Conservation (phyloP, 805 yeast genomes). For the Yarrowia hollandica region DNA sequence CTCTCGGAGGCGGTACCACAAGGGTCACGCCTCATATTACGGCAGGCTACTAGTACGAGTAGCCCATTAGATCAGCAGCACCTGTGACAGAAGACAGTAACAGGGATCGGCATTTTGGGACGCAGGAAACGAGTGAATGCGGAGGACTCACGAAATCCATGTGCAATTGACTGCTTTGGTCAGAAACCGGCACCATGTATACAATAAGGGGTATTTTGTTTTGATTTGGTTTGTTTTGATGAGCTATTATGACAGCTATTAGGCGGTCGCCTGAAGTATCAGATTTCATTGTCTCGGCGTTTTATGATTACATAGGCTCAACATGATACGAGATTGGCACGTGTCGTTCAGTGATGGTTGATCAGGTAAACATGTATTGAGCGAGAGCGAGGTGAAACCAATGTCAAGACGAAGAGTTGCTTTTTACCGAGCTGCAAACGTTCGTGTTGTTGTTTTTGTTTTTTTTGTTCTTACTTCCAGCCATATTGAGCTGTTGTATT, state of each 20-base stretch:
- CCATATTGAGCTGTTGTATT: no score
- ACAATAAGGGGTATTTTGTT: no score
- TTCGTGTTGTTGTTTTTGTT: no score
- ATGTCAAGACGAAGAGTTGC: no score
- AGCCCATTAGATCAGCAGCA: slow-evolving; percentile 10
- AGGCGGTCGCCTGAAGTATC: no score
- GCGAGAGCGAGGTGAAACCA: neutral
- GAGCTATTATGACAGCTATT: no score
- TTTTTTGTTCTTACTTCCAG: no score
- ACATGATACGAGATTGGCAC: neutral
- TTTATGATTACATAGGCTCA: neutral
- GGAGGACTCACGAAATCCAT: neutral
- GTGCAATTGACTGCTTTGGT: no score
- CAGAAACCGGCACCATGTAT: no score
- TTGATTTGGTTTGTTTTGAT: slow-evolving; percentile 4
- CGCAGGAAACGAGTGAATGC: neutral
- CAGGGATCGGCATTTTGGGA: slow-evolving; percentile 7
- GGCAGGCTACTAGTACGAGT: no score
- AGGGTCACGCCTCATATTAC: no score
- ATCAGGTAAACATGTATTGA: neutral
- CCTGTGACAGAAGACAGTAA: neutral
- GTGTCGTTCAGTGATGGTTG: neutral
- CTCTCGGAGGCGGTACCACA: neutral
- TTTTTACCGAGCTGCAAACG: no score
- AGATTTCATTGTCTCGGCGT: neutral